Conservation (phyloP, 2,329 filamentous ascomycete species). For the Ceratocystis colombiana region DNA sequence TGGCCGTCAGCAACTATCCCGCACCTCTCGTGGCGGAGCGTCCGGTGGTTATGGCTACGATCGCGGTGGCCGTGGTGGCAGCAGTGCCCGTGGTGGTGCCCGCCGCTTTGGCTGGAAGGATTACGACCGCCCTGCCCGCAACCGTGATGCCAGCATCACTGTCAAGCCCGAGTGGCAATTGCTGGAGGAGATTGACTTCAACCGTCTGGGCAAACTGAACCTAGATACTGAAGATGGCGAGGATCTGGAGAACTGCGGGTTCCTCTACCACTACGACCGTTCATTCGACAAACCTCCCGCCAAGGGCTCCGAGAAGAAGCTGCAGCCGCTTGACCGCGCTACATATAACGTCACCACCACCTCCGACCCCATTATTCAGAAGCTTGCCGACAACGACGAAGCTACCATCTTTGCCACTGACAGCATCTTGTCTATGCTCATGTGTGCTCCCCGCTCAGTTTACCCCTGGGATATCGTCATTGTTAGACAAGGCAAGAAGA, state of each 20-base stretch:
- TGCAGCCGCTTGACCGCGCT: conserved; percentile 81
- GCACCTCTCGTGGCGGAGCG: conserved; percentile 58
- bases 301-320: conserved; percentile 77
- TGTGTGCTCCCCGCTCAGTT: conserved; percentile 93
- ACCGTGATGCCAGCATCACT: conserved; percentile 90
- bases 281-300: conserved; percentile 88
- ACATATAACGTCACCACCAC: conserved; percentile 98
- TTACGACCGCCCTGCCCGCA: conserved; percentile 94
- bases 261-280: conserved; percentile 97
- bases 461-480: conserved; percentile 99
- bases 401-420: conserved; percentile 95
- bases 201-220: conserved; percentile 88
- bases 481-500: conserved; percentile 82
- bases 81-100: conserved; percentile 55
- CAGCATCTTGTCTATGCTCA: conserved; percentile 96
- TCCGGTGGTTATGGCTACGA: conserved; percentile 50
- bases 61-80: conserved; percentile 54
- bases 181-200: conserved; percentile 97
- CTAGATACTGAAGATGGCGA: conserved; percentile 90
- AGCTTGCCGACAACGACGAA: conserved; percentile 89
- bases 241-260: conserved; percentile 89
- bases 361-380: conserved; percentile 91
- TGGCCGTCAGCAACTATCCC: conserved; percentile 54
- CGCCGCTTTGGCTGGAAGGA: conserved; percentile 97
- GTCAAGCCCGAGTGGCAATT: conserved; percentile 93